Percentiles rank a stretch among this genome's conserved stretches.
Conservation (phyloP, 2,329 filamentous ascomycete genomes). For the Trichoderma oligosporum region DNA sequence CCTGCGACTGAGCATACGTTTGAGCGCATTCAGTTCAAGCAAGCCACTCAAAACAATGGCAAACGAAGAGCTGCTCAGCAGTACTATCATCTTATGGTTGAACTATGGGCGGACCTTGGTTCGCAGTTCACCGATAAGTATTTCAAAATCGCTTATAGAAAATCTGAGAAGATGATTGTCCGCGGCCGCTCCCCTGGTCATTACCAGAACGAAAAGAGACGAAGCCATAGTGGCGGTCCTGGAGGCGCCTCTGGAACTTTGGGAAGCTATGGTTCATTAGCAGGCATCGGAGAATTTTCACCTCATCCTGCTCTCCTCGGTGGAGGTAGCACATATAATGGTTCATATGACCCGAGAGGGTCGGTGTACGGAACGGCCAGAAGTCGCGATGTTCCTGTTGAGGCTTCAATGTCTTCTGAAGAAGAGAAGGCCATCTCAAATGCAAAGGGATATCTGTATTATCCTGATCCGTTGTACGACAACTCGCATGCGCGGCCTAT, state of each 20-base stretch:
- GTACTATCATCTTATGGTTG: constrained; percentile 86
- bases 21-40: constrained; percentile 91
- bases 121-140: constrained; percentile 50
- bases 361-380: constrained; percentile 29
- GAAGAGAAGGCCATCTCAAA: constrained; percentile 49
- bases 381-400: constrained; percentile 48
- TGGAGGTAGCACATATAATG: constrained; percentile 3
- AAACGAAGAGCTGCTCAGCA: constrained; percentile 87
- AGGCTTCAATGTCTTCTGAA: constrained; percentile 49
- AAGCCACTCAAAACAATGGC: constrained; percentile 89
- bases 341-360: constrained; percentile 12
- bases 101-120: constrained; percentile 70
- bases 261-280: constrained; percentile 38
- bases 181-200: constrained; percentile 78
- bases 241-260: constrained; percentile 61
- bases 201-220: constrained; percentile 67
- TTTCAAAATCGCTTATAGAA: constrained; percentile 66
- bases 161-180: constrained; percentile 82
- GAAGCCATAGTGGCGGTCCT: constrained; percentile 65
- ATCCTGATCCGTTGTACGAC: constrained; percentile 49
- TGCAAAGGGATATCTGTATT: constrained; percentile 54
- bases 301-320: constrained; percentile 9
- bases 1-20: constrained; percentile 60
- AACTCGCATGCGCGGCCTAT: constrained; percentile 46
- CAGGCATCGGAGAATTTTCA: constrained; percentile 29